These are phyloP conservation scores for Solanum phureja DNA, from an alignment of 257 asterid species.

Conservation along the genomic window DNA sequence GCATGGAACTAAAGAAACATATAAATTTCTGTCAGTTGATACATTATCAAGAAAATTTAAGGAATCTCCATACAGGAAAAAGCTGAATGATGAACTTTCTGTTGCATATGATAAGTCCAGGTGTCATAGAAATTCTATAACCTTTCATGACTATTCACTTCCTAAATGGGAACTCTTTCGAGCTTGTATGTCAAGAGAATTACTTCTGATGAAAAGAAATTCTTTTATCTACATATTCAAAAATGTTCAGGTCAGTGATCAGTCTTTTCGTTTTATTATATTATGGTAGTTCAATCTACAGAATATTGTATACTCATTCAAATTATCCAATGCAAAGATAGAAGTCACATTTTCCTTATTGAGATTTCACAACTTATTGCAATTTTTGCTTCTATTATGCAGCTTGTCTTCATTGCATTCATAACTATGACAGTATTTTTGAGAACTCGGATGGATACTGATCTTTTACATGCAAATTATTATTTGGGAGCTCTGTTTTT, in stretches of 20 bases:
- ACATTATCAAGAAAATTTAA: constrained; percentile 24
- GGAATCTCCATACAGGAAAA: constrained; percentile 23
- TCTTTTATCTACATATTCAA: constrained; percentile 39
- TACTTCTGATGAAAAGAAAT: constrained; percentile 41
- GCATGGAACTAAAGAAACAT: constrained; percentile 17
- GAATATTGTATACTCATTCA: neutral
- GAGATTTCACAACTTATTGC: neutral
- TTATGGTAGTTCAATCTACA: neutral
- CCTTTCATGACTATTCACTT: constrained; percentile 28
- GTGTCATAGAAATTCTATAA: constrained; percentile 26
- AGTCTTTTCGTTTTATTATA: neutral
- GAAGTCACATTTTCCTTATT: neutral
- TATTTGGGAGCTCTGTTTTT: constrained; percentile 46
- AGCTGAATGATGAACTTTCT: constrained; percentile 23
- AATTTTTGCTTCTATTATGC: constrained; percentile 11
- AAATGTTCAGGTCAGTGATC: constrained; percentile 30
- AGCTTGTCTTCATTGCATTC: constrained; percentile 33
- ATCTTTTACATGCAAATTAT: constrained; percentile 31
- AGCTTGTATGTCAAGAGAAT: constrained; percentile 45
- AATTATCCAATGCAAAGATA: neutral
- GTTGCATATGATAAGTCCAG: constrained; percentile 28
- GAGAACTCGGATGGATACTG: constrained; percentile 38
- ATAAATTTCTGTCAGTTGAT: constrained; percentile 28
- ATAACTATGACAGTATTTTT: constrained; percentile 44
- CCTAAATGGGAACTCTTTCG: constrained; percentile 34